Conservation (phyloP, 2,329 filamentous ascomycete species). For the Ophiostoma pallidulum region DNA sequence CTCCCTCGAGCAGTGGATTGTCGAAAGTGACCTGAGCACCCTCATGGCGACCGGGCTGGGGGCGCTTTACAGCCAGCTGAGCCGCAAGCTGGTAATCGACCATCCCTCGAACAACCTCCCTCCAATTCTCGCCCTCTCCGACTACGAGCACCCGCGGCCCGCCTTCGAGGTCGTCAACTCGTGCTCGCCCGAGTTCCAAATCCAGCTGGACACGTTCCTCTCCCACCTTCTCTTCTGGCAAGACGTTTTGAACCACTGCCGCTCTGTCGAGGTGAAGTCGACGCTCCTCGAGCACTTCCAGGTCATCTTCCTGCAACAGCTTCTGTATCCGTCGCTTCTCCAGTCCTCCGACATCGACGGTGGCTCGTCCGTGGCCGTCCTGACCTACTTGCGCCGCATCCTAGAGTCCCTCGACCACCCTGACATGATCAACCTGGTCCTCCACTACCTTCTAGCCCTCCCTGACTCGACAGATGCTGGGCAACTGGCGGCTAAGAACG, state of each 20-base stretch:
- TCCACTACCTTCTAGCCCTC: slow-evolving; percentile 83
- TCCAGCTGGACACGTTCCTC: slow-evolving; percentile 86
- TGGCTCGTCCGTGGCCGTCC: slow-evolving; percentile 88
- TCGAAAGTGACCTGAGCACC: slow-evolving; percentile 91
- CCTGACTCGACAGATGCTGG: slow-evolving; percentile 44
- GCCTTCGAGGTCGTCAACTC: slow-evolving; percentile 65
- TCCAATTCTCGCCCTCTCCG: slow-evolving; percentile 77
- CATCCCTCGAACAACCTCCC: slow-evolving; percentile 67
- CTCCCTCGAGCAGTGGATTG: slow-evolving; percentile 86
- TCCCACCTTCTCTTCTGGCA: slow-evolving; percentile 97
- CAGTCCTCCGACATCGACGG: slow-evolving; percentile 97
- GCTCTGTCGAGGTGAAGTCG: slow-evolving; percentile 81
- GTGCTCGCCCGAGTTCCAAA: slow-evolving; percentile 64
- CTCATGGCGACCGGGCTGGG: slow-evolving; percentile 94
- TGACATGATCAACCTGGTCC: slow-evolving; percentile 86
- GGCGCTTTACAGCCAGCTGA: slow-evolving; percentile 57
- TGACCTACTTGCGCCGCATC: slow-evolving; percentile 86
- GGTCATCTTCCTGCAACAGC: slow-evolving; percentile 87
- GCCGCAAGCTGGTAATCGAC: slow-evolving; percentile 72
- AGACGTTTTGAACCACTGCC: slow-evolving; percentile 92
- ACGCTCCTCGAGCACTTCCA: slow-evolving; percentile 95
- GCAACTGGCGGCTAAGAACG: slow-evolving; percentile 27
- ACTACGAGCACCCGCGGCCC: slow-evolving; percentile 67
- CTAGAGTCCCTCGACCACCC: slow-evolving; percentile 86
- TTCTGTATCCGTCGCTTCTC: slow-evolving; percentile 89